phyloP scores from a whole-genome alignment of 2,329 filamentous ascomycete species.

The Trichoderma hamatum region DNA sequence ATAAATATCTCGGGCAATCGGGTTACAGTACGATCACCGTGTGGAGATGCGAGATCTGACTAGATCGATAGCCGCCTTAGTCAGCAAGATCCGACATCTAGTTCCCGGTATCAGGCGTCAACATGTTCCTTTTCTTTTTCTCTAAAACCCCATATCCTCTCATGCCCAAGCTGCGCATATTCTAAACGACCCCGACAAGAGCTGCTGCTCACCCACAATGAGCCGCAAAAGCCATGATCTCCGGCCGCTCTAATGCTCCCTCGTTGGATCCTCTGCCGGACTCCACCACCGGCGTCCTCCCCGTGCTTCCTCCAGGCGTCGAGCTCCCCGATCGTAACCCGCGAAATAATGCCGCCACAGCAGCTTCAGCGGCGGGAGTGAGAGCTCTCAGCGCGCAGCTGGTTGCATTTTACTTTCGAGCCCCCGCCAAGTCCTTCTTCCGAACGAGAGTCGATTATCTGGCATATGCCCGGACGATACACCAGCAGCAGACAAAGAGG shows the following conservation, averaged over 20 bases:
- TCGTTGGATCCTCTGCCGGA: conserved; percentile 34
- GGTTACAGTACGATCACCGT: background rate
- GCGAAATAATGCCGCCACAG: conserved; percentile 62
- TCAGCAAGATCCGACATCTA: background rate
- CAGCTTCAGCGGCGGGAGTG: conserved; percentile 82
- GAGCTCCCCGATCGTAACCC: conserved; percentile 52
- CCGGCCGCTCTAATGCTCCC: conserved; percentile 40
- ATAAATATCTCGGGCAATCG: background rate
- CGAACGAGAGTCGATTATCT: conserved; percentile 84
- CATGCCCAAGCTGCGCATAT: background rate
- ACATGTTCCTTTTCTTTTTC: background rate
- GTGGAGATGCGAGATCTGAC: background rate
- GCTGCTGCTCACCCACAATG: conserved; percentile 33
- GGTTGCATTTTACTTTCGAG: conserved; percentile 88
- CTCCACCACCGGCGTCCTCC: conserved; percentile 47
- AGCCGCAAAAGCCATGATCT: conserved; percentile 41
- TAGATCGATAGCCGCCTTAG: conserved; percentile 1
- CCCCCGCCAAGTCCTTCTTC: conserved; percentile 91
- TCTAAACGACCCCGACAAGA: background rate
- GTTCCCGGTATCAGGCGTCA: background rate
- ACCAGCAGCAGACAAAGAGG: conserved; percentile 47
- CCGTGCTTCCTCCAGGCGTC: conserved; percentile 47
- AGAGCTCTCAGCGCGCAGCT: conserved; percentile 82
- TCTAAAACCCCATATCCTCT: background rate
- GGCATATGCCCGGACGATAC: conserved; percentile 58